These are phyloP conservation scores for Encephalitozoon intestinalis DNA, from an alignment of 371 early-diverging fungal genomes.

Conservation along the genomic window DNA sequence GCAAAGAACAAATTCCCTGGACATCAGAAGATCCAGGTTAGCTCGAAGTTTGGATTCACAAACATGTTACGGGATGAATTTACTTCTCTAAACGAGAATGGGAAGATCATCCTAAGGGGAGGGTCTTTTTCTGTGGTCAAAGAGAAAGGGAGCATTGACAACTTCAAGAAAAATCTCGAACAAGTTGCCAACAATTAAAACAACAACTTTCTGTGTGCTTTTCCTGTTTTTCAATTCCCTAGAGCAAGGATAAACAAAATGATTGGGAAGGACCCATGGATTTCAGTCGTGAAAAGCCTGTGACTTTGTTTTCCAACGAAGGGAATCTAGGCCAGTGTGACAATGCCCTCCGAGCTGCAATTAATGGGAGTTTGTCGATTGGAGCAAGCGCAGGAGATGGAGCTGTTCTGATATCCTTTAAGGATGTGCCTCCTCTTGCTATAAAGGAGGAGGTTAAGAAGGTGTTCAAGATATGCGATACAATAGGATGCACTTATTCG, in stretches of 20 bases:
- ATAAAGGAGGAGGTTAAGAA: conserved; percentile 47
- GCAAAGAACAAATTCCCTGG: conserved; percentile 99
- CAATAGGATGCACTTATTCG: conserved; percentile 56
- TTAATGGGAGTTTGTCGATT: conserved; percentile 53
- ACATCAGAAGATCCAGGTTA: conserved; percentile 91
- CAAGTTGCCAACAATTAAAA: conserved; percentile 45
- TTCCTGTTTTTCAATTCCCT: neutral
- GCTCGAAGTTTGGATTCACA: conserved; percentile 99
- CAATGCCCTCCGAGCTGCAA: conserved; percentile 58
- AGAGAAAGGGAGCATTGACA: conserved; percentile 57
- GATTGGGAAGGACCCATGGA: conserved; percentile 46
- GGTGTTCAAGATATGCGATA: conserved; percentile 53
- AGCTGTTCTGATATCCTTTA: conserved; percentile 53
- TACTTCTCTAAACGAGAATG: conserved; percentile 64
- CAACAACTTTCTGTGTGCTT: neutral
- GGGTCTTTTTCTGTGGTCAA: conserved; percentile 52
- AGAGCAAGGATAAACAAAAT: neutral
- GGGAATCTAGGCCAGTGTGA: conserved; percentile 61
- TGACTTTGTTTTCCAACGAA: conserved; percentile 57
- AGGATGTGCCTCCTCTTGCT: conserved; percentile 47
- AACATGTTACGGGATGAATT: conserved; percentile 79
- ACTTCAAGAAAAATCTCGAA: conserved; percentile 45
- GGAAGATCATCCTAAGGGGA: conserved; percentile 47
- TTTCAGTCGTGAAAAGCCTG: conserved; percentile 53
- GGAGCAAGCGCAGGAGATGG: conserved; percentile 54